Evolutionary conservation across 2,329 filamentous ascomycete species (phyloP).

Genomic region (Nemania sp.): DNA sequence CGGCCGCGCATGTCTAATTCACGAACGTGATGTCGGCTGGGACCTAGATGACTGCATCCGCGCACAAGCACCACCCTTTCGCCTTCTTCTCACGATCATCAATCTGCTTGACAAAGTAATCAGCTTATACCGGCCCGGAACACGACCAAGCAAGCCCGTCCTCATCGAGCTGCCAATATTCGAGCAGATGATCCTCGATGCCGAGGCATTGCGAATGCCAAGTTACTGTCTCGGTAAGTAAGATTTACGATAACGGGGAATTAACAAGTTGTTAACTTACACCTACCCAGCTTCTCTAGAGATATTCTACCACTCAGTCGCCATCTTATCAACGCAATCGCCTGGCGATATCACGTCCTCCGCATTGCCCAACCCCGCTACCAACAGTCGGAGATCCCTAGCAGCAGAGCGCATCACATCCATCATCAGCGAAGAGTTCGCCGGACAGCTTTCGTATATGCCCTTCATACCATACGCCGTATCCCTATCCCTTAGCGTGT

Average conservation of each 20-base stretch:
- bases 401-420: conserved; percentile 69
- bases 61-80: conserved; percentile 66
- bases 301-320: conserved; percentile 72
- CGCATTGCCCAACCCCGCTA: conserved; percentile 60
- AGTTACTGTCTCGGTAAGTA: conserved; percentile 62
- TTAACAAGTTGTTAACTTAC: conserved; percentile 40
- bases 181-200: conserved; percentile 68
- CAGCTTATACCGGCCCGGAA: conserved; percentile 68
- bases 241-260: not conserved
- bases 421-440: conserved; percentile 64
- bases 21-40: conserved; percentile 70
- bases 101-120: conserved; percentile 70
- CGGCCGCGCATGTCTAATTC: conserved; percentile 69
- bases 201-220: conserved; percentile 63
- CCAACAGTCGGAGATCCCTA: conserved; percentile 68
- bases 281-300: conserved; percentile 65
- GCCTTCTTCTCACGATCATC: conserved; percentile 66
- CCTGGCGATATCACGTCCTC: conserved; percentile 56
- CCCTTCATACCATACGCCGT: conserved; percentile 72
- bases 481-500: conserved; percentile 70
- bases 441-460: conserved; percentile 60
- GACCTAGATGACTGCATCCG: conserved; percentile 64
- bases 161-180: conserved; percentile 68
- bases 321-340: conserved; percentile 71
- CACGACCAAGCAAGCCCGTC: conserved; percentile 60